Base-by-base conservation (phyloP, 1,139 yeast genomes). In the Tardiomyces depauwii region DNA sequence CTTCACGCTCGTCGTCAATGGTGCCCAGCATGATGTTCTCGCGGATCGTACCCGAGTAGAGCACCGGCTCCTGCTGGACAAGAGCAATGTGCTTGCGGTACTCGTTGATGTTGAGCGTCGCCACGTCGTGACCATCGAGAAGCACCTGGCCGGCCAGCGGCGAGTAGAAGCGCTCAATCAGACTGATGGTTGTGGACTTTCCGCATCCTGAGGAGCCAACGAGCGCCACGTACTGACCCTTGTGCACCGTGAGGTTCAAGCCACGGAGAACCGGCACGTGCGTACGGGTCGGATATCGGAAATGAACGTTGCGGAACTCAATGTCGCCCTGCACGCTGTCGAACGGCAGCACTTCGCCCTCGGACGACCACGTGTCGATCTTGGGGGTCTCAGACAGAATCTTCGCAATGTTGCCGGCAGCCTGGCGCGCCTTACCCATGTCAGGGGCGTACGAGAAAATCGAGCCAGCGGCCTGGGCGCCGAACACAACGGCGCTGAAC, bases 141-240 rank as follows among this genome's bases (percentile, higher is more conserved):
- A 71, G 54, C 14, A 89, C 78, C 42, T 64, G 56, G 7, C 98
- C 97, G 0, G 68, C 57, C 2, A 70, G 58, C 2, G 95, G 93
- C 52, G 84, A 80, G 62, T 89, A 89, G 62, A 86, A 88, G 48
- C 94, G 69, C 53, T 88, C 74, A 46, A 87, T 65, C 46, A 89
- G 67, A 25, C 89, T 83, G n/a, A 94, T 83, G 33, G 93, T 81
- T 0, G 96, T 89, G 1, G 95, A 84, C 65, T 89, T 89, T 39
- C 97, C 97, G 56, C 94, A 78, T 4, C 97, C 97, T 2, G 95
- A 86, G 1, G 96, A 93, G 0, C 97, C 98, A 2, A 89, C 97
- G 51, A 89, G 75, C 55, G 97, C 94, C 32, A 87, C 86, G 57
- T 85, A 86, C 49, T 93, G 88, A 2, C 96, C 96, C 43, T 79